phyloP scores from a whole-genome alignment of 2,329 filamentous ascomycete species.

The Pezicula carpinea region DNA sequence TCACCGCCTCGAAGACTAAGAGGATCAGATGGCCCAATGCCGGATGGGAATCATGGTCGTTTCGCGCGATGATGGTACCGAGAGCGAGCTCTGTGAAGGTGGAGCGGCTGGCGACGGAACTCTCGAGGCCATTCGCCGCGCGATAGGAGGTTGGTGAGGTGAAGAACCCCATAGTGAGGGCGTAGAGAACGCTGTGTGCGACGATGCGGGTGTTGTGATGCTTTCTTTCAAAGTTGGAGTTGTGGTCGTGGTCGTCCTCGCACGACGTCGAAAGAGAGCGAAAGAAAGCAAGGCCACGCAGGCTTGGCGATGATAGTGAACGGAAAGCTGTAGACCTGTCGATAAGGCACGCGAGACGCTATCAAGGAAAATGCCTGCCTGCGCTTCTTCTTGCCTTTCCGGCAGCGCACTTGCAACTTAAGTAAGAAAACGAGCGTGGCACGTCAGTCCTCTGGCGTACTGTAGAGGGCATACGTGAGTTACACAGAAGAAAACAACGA shows the following conservation, averaged over 20 bases:
- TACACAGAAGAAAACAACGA: no score
- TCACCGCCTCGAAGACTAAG: constrained; percentile 82
- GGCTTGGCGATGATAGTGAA: background rate
- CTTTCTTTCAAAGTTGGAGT: background rate
- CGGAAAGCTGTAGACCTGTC: background rate
- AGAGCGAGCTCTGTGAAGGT: constrained; percentile 20
- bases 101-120: constrained; percentile 14
- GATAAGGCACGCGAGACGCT: no score
- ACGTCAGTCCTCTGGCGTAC: no score
- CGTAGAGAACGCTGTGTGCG: background rate
- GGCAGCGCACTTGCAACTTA: no score
- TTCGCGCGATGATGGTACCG: constrained; percentile 12
- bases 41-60: constrained; percentile 34
- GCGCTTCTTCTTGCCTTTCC: no score
- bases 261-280: no score
- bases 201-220: background rate
- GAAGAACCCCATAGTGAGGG: constrained; percentile 36
- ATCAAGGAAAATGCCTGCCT: no score
- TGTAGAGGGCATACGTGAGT: no score
- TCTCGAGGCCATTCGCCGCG: constrained; percentile 27
- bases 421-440: no score
- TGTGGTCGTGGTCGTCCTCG: no score
- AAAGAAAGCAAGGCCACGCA: no score
- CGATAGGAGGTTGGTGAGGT: constrained; percentile 43
- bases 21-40: constrained; percentile 35